Evolutionary conservation across 768 basidiomycete species (phyloP), one percentile per base, ranked within the genome.

Genomic region (Trametes elegans): DNA sequence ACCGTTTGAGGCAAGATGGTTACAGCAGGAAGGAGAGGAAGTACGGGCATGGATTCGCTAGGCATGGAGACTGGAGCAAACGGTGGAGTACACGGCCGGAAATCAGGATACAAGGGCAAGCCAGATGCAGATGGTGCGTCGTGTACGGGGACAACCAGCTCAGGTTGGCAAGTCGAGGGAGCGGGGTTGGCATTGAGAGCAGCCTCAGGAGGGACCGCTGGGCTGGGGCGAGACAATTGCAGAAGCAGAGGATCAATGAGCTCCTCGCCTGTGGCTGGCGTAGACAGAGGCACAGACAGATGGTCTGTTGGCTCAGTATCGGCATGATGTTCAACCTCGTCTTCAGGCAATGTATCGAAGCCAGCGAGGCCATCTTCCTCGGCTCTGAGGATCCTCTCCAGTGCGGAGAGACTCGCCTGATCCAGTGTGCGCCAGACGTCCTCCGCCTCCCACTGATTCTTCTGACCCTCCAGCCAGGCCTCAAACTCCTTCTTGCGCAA

Each of bases 311-410:
- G n/a, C 2, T 3, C 24, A 27, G 8, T 7, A 36, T 9, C 26
- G 2, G 7, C 3, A 27, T 7, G 3, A 43, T 3, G 7, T n/a
- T 45, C 7, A 14, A 14, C 29, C 31, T 16, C 42, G 21, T 19
- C 41, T 10, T 8, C 32, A n/a, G 24, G 14, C 23, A 4, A n/a
- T 35, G 34, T 8, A 1, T n/a, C n/a, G 14, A 50, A 2, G 3
- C 35, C 24, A n/a, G n/a, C n/a, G 42, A 34, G 27, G 0, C 53
- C 60, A 36, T 71, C 68, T 26, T 67, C 72, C 2, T 51, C 62
- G 3, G 69, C 70, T 24, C 70, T 62, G 26, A 77, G 39, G 5
- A 79, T 63, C 16, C 57, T 49, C 31, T 79, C 74, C 35, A 79
- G 55, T 11, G 67, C 71, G 34, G 60, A 39, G 3, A 79, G 57